Base-by-base conservation (phyloP, 2,329 filamentous ascomycete genomes). In the Bipolaris oryzae region DNA sequence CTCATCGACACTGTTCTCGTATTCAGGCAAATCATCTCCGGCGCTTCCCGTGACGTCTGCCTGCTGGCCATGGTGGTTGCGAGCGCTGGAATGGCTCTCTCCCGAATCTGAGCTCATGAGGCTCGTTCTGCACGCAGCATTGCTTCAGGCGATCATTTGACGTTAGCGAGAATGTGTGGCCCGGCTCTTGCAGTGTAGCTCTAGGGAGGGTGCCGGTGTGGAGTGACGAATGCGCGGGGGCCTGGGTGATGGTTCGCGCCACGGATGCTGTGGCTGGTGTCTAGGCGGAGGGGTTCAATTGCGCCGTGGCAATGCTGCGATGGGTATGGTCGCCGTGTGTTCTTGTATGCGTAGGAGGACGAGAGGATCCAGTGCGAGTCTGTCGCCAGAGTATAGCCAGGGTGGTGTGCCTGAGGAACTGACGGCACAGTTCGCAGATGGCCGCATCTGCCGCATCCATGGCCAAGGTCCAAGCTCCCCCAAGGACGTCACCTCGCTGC, bases 21-120 rank as follows among this genome's bases (percentile, higher is more conserved):
- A 34, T 13, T 39, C 43, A 15, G n/a, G 5, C 5, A 28, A 31
- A 25, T n/a, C 35, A 15, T 44, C 21, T 13, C 23, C 21, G 3
- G 42, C 46, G 56, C 38, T 41, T 25, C 85, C 83, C 69, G 76
- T 66, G 54, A 76, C 68, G 56, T 78, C 72, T 62, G 78, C 52
- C 23, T 51, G 54, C 25, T 61, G 58, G 44, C 58, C 60, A 34
- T 64, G 45, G 33, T 58, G 78, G 71, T 84, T 82, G 75, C 80
- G 79, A 79, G 79, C 84, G 79, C 84, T 84, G 77, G 82, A 82
- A 75, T 85, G 81, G 77, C 79, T 84, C 80, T 84, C 84, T 80
- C 82, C 82, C 77, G 81, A 82, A 81, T 81, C 85, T 81, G 84
- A 87, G 86, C 86, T 89, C 88, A 90, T 90, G 81, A 81, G 84